phyloP scores from a whole-genome alignment of 2,329 filamentous ascomycete genomes.

The Lizonia empirigonia region DNA sequence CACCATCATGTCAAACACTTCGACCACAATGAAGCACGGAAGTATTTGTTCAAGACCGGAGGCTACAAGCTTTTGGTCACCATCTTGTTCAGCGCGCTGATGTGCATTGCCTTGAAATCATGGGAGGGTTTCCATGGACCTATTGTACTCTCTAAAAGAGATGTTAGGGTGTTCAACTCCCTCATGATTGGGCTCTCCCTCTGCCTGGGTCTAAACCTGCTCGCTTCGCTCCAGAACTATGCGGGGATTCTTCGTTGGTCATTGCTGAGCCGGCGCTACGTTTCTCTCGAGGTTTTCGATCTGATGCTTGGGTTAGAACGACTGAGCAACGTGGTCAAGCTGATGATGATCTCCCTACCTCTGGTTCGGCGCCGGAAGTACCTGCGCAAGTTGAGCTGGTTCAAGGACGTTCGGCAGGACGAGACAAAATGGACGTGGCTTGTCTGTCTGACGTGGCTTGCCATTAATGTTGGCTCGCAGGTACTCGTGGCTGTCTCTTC shows the following conservation, averaged over 20 bases:
- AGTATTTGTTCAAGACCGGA: constrained; percentile 36
- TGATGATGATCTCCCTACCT: constrained; percentile 43
- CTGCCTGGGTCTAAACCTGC: constrained; percentile 43
- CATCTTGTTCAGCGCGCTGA: constrained; percentile 37
- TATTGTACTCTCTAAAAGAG: constrained; percentile 32
- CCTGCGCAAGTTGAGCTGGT: constrained; percentile 33
- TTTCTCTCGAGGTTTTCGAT: constrained; percentile 44
- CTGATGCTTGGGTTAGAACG: constrained; percentile 41
- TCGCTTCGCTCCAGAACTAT: constrained; percentile 43
- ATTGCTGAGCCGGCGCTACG: constrained; percentile 39
- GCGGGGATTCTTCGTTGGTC: constrained; percentile 44
- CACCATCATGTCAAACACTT: constrained; percentile 34
- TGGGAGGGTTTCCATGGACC: constrained; percentile 39
- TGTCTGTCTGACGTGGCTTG: constrained; percentile 40
- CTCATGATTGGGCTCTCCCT: constrained; percentile 43
- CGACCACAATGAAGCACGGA: constrained; percentile 40
- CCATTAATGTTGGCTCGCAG: constrained; percentile 43
- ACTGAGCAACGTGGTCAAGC: constrained; percentile 40
- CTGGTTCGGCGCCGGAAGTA: constrained; percentile 33
- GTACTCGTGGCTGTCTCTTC: constrained; percentile 41
- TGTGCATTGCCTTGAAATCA: constrained; percentile 34
- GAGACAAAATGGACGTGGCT: constrained; percentile 43
- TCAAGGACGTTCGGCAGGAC: constrained; percentile 39
- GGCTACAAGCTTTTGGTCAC: constrained; percentile 35
- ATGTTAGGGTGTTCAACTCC: constrained; percentile 42